Evolutionary conservation across 176 grass and related monocot genomes (phyloP).

Genomic region (Typha latifolia): DNA sequence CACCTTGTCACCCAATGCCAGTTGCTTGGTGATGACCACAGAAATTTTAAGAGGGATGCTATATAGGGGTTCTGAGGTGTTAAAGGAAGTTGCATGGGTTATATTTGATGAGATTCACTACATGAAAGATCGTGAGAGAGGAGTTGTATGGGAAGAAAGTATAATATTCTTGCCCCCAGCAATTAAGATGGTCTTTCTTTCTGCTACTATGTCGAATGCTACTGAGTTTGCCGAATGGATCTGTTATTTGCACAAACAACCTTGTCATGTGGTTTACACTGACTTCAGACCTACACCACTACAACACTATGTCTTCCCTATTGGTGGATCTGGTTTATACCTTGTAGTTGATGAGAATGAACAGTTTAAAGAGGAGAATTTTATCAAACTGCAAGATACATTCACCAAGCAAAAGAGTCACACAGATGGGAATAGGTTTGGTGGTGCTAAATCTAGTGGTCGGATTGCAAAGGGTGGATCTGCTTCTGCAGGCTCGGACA

Average conservation of each 20-base stretch:
- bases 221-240: conserved; percentile 99
- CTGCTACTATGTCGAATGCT: conserved; percentile 96
- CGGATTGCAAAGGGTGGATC: conserved; percentile 78
- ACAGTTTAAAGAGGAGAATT: conserved; percentile 97
- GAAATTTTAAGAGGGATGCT: conserved; percentile 97
- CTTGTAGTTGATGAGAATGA: conserved; percentile 91
- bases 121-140: conserved; percentile 96
- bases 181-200: conserved; percentile 98
- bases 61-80: conserved; percentile 90
- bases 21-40: conserved; percentile 95
- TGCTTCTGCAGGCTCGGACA: conserved; percentile 66
- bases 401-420: conserved; percentile 52
- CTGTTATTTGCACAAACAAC: conserved; percentile 87
- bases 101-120: conserved; percentile 99
- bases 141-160: conserved; percentile 97
- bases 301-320: conserved; percentile 92
- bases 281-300: conserved; percentile 94
- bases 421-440: conserved; percentile 38
- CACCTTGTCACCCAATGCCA: conserved; percentile 79
- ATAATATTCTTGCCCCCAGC: conserved; percentile 90
- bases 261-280: conserved; percentile 94
- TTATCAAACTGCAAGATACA: conserved; percentile 74
- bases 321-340: conserved; percentile 87
- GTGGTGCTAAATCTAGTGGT: conserved; percentile 45
- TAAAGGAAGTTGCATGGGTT: conserved; percentile 98